phyloP scores from a whole-genome alignment of 2,329 filamentous ascomycete species.

The Arthrinium puccinioides region DNA sequence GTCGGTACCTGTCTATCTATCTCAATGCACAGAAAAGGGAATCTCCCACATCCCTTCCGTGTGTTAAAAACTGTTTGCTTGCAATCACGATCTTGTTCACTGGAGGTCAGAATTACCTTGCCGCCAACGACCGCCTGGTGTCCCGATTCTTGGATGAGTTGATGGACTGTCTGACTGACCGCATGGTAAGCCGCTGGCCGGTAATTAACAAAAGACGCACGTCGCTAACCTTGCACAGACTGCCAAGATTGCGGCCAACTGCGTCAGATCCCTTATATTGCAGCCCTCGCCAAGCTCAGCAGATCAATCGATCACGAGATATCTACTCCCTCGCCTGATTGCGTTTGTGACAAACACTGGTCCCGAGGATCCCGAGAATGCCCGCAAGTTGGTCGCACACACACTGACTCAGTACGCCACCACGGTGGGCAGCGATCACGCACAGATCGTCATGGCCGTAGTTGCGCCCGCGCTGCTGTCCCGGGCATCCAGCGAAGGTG shows the following conservation, averaged over 20 bases:
- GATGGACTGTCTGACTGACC: constrained; percentile 73
- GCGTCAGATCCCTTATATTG: constrained; percentile 76
- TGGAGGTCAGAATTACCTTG: constrained; percentile 65
- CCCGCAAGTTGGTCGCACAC: constrained; percentile 62
- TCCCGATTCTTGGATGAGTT: constrained; percentile 71
- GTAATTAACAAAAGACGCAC: constrained; percentile 1
- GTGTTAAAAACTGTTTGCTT: constrained; percentile 88
- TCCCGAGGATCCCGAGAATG: constrained; percentile 73
- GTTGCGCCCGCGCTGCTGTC: constrained; percentile 71
- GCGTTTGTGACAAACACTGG: constrained; percentile 64
- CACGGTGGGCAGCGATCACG: constrained; percentile 35
- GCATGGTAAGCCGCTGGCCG: constrained; percentile 64
- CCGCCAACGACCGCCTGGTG: constrained; percentile 68
- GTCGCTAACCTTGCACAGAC: constrained; percentile 41
- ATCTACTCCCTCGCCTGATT: constrained; percentile 68
- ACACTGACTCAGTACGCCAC: constrained; percentile 68
- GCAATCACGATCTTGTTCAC: constrained; percentile 86
- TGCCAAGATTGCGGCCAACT: constrained; percentile 84
- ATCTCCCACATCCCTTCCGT: constrained; percentile 66
- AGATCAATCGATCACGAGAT: constrained; percentile 66
- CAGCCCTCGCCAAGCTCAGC: constrained; percentile 54
- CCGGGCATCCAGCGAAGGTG: constrained; percentile 59
- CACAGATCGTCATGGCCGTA: constrained; percentile 61
- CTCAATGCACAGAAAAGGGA: constrained; percentile 70
- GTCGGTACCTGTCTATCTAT: constrained; percentile 75